Base-by-base conservation (phyloP, 495 filamentous ascomycete species). In the Penicillium herquei region DNA sequence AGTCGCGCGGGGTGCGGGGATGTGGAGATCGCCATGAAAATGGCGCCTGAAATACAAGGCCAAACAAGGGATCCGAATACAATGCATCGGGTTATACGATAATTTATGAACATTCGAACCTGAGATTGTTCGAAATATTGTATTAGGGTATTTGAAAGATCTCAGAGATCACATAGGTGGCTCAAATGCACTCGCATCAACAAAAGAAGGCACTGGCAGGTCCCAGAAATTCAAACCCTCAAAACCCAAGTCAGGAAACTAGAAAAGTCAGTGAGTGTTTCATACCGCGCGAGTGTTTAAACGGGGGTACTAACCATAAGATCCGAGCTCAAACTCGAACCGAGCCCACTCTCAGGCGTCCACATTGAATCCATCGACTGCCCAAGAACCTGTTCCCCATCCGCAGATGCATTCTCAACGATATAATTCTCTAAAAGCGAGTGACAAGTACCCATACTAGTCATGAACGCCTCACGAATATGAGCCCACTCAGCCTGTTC, bases 221-320 rank as follows among this genome's bases (percentile, higher is more conserved):
- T 63, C 56, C 61, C 61, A 63, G 18, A 63, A 63, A 43, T 32
- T 45, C 17, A 59, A 42, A 12, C 51, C 56, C 6, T 59, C 56
- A 32, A 54, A 49, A 3, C 51, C 54, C 16, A 56, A 16, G 16
- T 35, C 34, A n/a, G 58, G 54, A 37, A 57, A 52, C 61, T 64
- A 37, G n/a, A 34, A 31, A 34, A 31, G 32, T 1, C 26, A 33
- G 26, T 51, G 21, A 56, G 41, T 54, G 35, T 14, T 13, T 35
- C 34, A 35, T 11, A 32, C 16, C 0, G 13, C 21, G 14, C 1
- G 10, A 16, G n/a, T 6, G 2, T 26, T 26, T 26, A 26, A 51
- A 18, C 30, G 35, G 16, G 10, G 35, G 51, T 8, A 44, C 11
- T 32, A 3, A 51, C 61, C 54, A 47, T 57, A n/a, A 58, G 43